Evolutionary conservation across 257 asterid genomes (phyloP), one percentile per base, ranked within the genome.

Genomic region (Perilla frutescens): DNA sequence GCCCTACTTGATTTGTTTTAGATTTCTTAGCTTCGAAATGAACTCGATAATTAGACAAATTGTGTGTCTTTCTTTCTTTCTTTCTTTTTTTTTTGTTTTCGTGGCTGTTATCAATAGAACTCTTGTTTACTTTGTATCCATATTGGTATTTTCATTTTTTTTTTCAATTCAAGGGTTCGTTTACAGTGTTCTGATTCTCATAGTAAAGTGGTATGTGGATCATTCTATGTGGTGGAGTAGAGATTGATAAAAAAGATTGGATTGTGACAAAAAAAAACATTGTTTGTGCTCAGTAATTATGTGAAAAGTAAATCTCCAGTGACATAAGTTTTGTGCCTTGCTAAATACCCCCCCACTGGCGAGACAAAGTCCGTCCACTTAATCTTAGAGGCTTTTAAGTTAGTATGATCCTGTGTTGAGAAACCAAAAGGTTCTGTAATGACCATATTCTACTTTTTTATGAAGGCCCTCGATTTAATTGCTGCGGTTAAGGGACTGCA

Each of bases 401-500:
- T 62, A 59, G 74, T 40, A 45, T 31, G 55, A 32, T 20, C 29
- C 7, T 54, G 50, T 45, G 4, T 58, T 56, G 2, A 50, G 26
- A 72, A 40, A 47, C 39, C 40, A 34, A 5, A 40, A 56, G 75
- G 71, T 71, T 82, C 63, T 66, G 66, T 62, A 62, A 54, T 39
- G 58, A 37, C 68, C 62, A 32, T 76, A 50, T 80, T 79, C 41
- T 74, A 60, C 80, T 68, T 74, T 20, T 51, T 81, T 31, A 15
- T 73, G 11, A 76, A 95, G 99, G 97, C 79, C 67, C 82, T 90
- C 56, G 97, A 95, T 86, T 79, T 95, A 71, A 81, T 89, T 77
- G 89, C 94, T 65, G 90, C 93, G 53, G 98, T 95, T 60, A 89
- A 84, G 84, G 90, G 89, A 77, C 87, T 95, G 62, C 97, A 92